A percentile compares a stretch with the other conserved stretches of the same genome.
Evolutionary conservation across 2,329 filamentous ascomycete species (phyloP).

Genomic region (Eurotiales sp.): DNA sequence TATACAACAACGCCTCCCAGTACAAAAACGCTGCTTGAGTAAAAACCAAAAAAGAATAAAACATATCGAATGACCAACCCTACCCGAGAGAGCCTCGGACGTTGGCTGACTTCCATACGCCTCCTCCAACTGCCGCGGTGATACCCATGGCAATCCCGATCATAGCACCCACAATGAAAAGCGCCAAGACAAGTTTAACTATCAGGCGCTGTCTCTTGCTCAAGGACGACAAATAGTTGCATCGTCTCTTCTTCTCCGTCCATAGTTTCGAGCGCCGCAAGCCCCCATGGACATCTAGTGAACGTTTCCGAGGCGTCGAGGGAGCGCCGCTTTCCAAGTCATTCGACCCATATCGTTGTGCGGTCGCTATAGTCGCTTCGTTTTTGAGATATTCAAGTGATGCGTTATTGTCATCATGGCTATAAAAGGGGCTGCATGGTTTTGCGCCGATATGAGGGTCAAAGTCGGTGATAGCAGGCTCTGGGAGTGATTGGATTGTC

Average conservation of each 20-base stretch:
- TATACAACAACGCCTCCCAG: neutral
- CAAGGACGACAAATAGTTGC: constrained; percentile 33
- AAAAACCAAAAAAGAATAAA: no score
- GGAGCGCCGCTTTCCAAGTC: constrained; percentile 31
- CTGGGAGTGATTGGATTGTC: constrained; percentile 8
- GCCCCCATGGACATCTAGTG: constrained; percentile 16
- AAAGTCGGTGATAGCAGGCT: constrained; percentile 9
- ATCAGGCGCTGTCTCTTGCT: constrained; percentile 33
- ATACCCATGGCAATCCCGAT: constrained; percentile 45
- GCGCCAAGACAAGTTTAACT: constrained; percentile 38
- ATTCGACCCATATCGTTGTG: constrained; percentile 18
- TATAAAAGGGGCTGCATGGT: constrained; percentile 15
- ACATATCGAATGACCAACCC: neutral
- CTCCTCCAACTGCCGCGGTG: constrained; percentile 41
- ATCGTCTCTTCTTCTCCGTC: constrained; percentile 30
- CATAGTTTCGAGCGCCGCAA: constrained; percentile 31
- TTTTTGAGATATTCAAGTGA: constrained; percentile 25
- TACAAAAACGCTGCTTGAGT: no score
- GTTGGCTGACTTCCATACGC: constrained; percentile 39
- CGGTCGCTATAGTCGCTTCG: constrained; percentile 17
- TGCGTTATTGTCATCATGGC: constrained; percentile 19
- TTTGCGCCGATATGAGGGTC: constrained; percentile 16
- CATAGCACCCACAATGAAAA: constrained; percentile 41
- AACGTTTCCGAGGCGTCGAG: constrained; percentile 17
- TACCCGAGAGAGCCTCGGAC: constrained; percentile 25